phyloP scores from a whole-genome alignment of 1,139 yeast genomes.

The Saccharomyces hybrid region DNA sequence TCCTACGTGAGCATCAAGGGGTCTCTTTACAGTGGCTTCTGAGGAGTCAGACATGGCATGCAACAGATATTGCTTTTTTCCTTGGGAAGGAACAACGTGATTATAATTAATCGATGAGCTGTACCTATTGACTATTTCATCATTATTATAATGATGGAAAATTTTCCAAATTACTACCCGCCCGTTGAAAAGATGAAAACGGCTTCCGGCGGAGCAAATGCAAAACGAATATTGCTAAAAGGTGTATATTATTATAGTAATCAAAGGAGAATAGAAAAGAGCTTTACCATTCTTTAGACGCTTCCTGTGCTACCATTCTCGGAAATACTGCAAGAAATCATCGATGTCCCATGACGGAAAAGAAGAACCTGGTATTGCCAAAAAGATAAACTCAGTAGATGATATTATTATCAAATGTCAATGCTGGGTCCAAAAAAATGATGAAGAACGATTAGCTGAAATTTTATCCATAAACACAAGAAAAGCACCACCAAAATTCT shows the following conservation, averaged over 20 bases:
- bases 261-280: background rate
- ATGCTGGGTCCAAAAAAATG: conserved; percentile 74
- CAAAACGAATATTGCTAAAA: background rate
- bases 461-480: conserved; percentile 68
- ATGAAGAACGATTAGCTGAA: conserved; percentile 74
- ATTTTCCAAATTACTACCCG: background rate
- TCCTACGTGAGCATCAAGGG: conserved; percentile 5
- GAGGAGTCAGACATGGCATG: background rate
- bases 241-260: background rate
- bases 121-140: background rate
- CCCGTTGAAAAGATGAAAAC: background rate
- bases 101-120: background rate
- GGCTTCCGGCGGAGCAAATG: background rate
- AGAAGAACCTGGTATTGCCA: conserved; percentile 21
- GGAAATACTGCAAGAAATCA: background rate
- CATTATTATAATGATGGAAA: background rate
- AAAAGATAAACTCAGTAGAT: conserved; percentile 32
- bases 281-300: background rate
- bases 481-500: conserved; percentile 72
- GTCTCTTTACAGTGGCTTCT: conserved; percentile 6
- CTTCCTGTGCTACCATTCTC: background rate
- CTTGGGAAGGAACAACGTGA: background rate
- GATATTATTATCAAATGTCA: conserved; percentile 69
- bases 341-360: conserved; percentile 11
- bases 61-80: background rate